phyloP scores from a whole-genome alignment of 202 grass and related monocot species.

The Schoenoplectus triqueter region DNA sequence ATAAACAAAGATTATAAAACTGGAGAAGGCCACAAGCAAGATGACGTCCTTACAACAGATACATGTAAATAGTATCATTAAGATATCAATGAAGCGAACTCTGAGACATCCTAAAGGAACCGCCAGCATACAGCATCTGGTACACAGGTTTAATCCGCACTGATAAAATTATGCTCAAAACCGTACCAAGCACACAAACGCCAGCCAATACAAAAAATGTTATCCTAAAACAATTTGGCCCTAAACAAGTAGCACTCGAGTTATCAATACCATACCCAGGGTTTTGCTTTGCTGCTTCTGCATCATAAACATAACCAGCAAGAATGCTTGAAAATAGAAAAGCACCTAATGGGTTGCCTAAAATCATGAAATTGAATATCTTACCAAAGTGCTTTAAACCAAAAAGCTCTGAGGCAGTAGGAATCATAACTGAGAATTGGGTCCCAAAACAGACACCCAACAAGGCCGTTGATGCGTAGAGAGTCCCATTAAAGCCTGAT shows the following conservation, averaged over 20 bases:
- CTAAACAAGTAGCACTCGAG: constrained; percentile 64
- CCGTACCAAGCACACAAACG: constrained; percentile 60
- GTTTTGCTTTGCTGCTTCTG: constrained; percentile 62
- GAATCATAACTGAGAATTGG: constrained; percentile 73
- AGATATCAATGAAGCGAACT: constrained; percentile 60
- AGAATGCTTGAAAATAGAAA: constrained; percentile 73
- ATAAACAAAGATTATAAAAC: constrained; percentile 36
- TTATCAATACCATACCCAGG: not conserved
- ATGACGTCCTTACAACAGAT: constrained; percentile 25
- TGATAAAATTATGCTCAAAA: constrained; percentile 71
- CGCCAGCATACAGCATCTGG: constrained; percentile 86
- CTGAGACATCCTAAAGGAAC: constrained; percentile 76
- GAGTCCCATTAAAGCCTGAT: constrained; percentile 44
- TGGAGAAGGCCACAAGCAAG: constrained; percentile 15
- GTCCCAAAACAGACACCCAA: constrained; percentile 74
- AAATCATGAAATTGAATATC: constrained; percentile 74
- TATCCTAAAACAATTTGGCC: constrained; percentile 74
- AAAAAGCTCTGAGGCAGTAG: constrained; percentile 77
- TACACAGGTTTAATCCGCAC: constrained; percentile 78
- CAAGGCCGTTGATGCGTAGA: constrained; percentile 57
- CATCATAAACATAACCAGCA: constrained; percentile 75
- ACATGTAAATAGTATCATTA: not conserved
- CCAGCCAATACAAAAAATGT: constrained; percentile 73
- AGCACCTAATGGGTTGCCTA: constrained; percentile 73
- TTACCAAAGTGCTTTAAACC: constrained; percentile 90